Conservation (phyloP, 176 grass and related monocot genomes). For the Hordeum vulgare region MorexV3_pseudomolecules_assembly NC_058518.1:449964993-449965492, state of each 20-base stretch:
- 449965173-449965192: background rate
- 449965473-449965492: background rate
- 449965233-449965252: background rate
- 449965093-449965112: background rate
- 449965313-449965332: background rate
- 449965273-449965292: slow-evolving; percentile 11
- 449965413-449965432: background rate
- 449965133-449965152: background rate
- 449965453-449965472: background rate
- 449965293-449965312: slow-evolving; percentile 24
- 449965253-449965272: background rate
- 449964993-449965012: background rate
- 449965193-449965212: background rate
- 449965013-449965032: background rate
- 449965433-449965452: background rate
- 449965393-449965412: slow-evolving; percentile 16
- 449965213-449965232: background rate
- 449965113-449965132: background rate
- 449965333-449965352: background rate
- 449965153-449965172: background rate
- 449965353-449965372: background rate
- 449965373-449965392: background rate
- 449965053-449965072: no score
- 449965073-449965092: no score
- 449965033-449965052: no score